Percentiles rank a stretch among this genome's conserved stretches.
phyloP scores from a whole-genome alignment of 331 rosid species.

The Rhamnella rubrinervis region DNA sequence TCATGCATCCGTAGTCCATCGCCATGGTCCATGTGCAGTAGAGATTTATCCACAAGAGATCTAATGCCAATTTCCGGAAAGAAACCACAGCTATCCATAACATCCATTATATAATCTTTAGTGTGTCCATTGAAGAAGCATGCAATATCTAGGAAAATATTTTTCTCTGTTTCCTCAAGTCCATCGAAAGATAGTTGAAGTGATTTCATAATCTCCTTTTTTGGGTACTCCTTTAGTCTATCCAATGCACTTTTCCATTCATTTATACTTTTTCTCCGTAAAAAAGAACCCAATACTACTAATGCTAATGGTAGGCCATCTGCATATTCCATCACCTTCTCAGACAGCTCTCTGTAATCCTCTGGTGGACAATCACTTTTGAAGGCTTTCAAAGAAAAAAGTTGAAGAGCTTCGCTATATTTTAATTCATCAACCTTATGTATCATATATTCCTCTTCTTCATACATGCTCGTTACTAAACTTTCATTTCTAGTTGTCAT shows the following conservation, averaged over 20 bases:
- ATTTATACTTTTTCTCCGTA: not conserved
- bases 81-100: too few relatives aligned
- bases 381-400: not conserved
- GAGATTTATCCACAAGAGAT: too few relatives aligned
- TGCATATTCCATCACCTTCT: not conserved
- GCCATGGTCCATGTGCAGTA: not conserved
- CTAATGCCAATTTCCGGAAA: too few relatives aligned
- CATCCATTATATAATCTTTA: too few relatives aligned
- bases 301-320: not conserved
- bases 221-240: not conserved
- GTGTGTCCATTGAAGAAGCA: too few relatives aligned
- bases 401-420: not conserved
- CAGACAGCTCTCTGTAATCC: not conserved
- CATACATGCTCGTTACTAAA: not conserved
- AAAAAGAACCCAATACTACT: not conserved
- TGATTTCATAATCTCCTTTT: not conserved
- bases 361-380: not conserved
- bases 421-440: not conserved
- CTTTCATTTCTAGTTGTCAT: conserved; percentile 17
- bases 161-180: not conserved
- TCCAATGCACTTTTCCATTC: not conserved
- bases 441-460: too few relatives aligned
- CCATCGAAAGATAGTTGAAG: not conserved
- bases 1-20: not conserved
- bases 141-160: not conserved